Base-by-base conservation (phyloP, 2,329 filamentous ascomycete species). In the Juglanconis sp. region DNA sequence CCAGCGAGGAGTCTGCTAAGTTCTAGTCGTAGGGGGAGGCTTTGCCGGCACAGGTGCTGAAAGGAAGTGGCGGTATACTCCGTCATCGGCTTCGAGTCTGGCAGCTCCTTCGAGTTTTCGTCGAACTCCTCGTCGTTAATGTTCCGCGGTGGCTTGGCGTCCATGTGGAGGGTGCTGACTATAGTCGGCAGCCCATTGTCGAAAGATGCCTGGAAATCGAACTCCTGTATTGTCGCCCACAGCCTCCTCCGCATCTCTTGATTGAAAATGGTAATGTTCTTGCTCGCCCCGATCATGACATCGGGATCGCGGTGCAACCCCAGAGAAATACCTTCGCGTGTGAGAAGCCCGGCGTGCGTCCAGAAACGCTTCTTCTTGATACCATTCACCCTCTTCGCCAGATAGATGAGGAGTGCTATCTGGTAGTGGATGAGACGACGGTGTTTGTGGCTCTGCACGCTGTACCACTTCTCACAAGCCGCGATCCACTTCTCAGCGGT, bases 341-440 rank as follows among this genome's bases (percentile, higher is more conserved):
- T 79, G 59, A 87, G 74, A 5, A 79, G 76, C 0, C 84, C 83
- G 1, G 84, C 77, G 44, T 78, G 77, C 15, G 81, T 84, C 84
- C 84, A 87, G 70, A 84, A 86, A 11, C 82, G 77, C 77, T 87
- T 87, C 78, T 87, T 87, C 75, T 86, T 85, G 64, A 87, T 80
- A 2, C 81, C 83, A 71, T 87, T 87, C 64, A 86, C 80, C 35
- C 82, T 76, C 75, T 86, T 87, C 48, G 81, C 82, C 2, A 87
- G 77, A 64, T 85, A 86, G n/a, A 84, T 67, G 36, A 87, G 73
- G 65, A 84, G 86, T 11, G 79, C 77, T 15, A 87, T 79, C 69
- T 87, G 84, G 68, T 85, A 86, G 69, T 87, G 82, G 13, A 87
- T 81, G 31, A 87, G 77, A 49, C 79, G 78, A 51, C 84, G 80